Evolutionary conservation across 1,139 yeast genomes (phyloP).

Genomic region (Candida sp.): DNA sequence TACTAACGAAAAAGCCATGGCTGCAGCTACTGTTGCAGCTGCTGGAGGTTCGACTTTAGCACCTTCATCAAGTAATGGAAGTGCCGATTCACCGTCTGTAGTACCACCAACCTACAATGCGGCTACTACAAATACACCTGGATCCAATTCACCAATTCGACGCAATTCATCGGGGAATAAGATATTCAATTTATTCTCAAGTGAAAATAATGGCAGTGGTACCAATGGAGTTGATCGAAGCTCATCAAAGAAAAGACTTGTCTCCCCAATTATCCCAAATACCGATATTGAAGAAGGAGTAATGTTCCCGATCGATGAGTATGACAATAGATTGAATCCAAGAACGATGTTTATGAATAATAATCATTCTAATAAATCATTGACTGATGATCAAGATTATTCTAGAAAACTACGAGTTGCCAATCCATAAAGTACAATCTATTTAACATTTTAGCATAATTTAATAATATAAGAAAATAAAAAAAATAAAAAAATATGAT

Average conservation of each 20-base stretch:
- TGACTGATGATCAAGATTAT: slow-evolving; percentile 74
- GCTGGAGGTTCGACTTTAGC: slow-evolving; percentile 3
- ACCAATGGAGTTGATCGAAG: slow-evolving; percentile 27
- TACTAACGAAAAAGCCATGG: slow-evolving; percentile 17
- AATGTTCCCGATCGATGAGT: slow-evolving; percentile 48
- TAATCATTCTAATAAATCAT: slow-evolving; percentile 56
- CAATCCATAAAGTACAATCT: slow-evolving; percentile 40
- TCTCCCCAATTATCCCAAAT: slow-evolving; percentile 9
- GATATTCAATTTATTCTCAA: slow-evolving; percentile 26
- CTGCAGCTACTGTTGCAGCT: slow-evolving; percentile 6
- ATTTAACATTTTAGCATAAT: too few species aligned
- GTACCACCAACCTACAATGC: slow-evolving; percentile 5
- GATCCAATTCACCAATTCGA: slow-evolving; percentile 15
- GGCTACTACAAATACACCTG: slow-evolving; percentile 11
- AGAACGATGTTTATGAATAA: slow-evolving; percentile 56
- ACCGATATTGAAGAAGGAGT: slow-evolving; percentile 5
- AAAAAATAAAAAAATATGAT: neutral
- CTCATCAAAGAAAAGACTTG: slow-evolving; percentile 30
- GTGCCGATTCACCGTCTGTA: slow-evolving; percentile 5
- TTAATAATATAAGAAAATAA: too few species aligned
- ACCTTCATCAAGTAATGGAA: neutral
- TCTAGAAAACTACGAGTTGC: slow-evolving; percentile 66
- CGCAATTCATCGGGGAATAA: slow-evolving; percentile 37
- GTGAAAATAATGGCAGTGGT: slow-evolving; percentile 14
- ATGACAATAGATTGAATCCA: slow-evolving; percentile 72